Base-by-base conservation (phyloP, 2,329 filamentous ascomycete genomes). In the Periconia sp. region DNA sequence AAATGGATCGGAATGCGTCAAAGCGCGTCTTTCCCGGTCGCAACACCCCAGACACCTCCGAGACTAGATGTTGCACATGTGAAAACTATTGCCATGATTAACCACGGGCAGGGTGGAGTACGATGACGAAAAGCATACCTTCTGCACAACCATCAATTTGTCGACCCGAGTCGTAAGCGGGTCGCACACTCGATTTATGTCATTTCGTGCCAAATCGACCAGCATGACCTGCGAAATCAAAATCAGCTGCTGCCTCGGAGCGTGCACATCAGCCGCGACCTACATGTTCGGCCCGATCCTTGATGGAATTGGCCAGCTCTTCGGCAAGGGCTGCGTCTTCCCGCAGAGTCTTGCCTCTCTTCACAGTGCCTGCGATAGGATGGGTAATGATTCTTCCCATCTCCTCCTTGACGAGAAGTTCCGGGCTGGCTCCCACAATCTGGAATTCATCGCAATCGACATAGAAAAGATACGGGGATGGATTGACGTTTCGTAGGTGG, bases 381-480 rank as follows among this genome's bases (percentile, higher is more conserved):
- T 99, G 94, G 20, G 92, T 97, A 70, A 97, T 91, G 71, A 99
- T 89, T 49, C 91, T 85, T 23, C 92, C 91, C 40, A 82, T 83
- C 70, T 96, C 92, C 60, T 89, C 87, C 77, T 97, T 97, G 68
- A 96, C 93, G 44, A 99, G 85, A 56, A 97, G 84, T 77, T 99
- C 94, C 1, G 94, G 94, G 53, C 91, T 96, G 40, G 94, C 94
- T 54, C 94, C 94, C 13, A 99, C 89, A 61, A 99, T 92, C 72
- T 97, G 90, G 77, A 99, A 97, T 68, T 91, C 89, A 55, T 84
- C 83, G 77, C 93, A 97, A 73, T 94, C 87, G 57, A 99, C 85
- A 77, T 92, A 99, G 81, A 99, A 99, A 35, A 99, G 85, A 76
- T 99, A 99, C 0, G 94, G 94, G 9, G 92, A 96, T 0, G 94